These are phyloP conservation scores for Vicia sativa DNA, from an alignment of 306 rosid species.

Conservation along the genomic window DNA sequence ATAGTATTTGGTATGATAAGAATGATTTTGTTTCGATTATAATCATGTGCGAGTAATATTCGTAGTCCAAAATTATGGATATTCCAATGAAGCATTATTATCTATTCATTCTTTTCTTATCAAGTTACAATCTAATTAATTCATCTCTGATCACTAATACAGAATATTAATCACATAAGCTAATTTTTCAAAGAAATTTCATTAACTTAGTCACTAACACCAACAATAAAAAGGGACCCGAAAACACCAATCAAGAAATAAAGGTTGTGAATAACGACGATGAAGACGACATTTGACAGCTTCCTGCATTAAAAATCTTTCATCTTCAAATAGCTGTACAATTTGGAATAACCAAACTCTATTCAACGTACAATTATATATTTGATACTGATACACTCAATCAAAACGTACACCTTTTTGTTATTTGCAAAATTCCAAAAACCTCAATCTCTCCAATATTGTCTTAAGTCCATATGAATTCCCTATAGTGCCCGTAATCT, in stretches of 20 bases:
- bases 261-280: neutral
- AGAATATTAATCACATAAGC: neutral
- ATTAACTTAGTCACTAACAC: neutral
- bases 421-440: constrained; percentile 42
- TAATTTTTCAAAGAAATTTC: neutral
- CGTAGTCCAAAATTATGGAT: no score
- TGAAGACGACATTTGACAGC: constrained; percentile 20
- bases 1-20: no score
- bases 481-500: constrained; percentile 41
- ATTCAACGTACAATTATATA: constrained; percentile 4
- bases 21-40: no score
- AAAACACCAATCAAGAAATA: neutral
- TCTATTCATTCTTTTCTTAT: no score
- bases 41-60: no score
- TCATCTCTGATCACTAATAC: neutral
- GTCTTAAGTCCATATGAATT: constrained; percentile 3
- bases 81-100: no score
- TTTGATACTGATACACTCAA: neutral
- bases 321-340: constrained; percentile 5
- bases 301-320: constrained; percentile 19
- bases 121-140: neutral
- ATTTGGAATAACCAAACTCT: constrained; percentile 6
- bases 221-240: neutral
- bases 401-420: constrained; percentile 12
- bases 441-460: neutral